Conservation (phyloP, 2,329 filamentous ascomycete species). For the Verticillium alfalfae region DNA sequence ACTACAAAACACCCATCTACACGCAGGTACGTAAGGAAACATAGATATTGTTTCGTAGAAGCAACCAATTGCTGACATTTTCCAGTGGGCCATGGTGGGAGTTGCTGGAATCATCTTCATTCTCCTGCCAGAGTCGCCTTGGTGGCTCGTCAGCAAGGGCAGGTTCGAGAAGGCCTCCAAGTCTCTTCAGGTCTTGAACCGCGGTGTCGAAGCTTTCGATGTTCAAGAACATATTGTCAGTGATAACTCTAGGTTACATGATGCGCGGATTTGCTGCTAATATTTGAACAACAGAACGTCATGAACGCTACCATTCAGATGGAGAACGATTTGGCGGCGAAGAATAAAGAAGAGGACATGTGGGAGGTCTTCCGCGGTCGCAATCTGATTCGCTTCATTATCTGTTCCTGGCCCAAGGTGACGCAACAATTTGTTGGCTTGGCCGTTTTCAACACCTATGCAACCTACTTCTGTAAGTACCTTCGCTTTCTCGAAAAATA, state of each 20-base stretch:
- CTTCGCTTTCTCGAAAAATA: neutral
- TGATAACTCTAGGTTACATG: neutral
- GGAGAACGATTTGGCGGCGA: constrained; percentile 22
- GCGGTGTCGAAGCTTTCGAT: constrained; percentile 21
- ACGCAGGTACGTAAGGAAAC: constrained; percentile 22
- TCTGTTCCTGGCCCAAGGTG: constrained; percentile 31
- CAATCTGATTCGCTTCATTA: constrained; percentile 28
- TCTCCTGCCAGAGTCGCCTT: constrained; percentile 29
- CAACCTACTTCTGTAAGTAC: constrained; percentile 29
- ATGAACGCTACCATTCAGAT: constrained; percentile 26
- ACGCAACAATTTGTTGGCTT: constrained; percentile 32
- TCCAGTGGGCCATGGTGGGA: constrained; percentile 34
- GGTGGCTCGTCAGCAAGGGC: constrained; percentile 27
- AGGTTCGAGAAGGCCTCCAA: constrained; percentile 23
- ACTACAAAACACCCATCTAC: constrained; percentile 31
- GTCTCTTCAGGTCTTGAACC: constrained; percentile 19
- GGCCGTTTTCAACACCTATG: constrained; percentile 30
- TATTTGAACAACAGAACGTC: constrained; percentile 15
- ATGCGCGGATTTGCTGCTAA: neutral
- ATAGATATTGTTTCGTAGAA: neutral
- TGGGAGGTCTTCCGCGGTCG: constrained; percentile 29
- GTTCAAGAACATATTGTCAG: constrained; percentile 24
- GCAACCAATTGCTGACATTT: neutral
- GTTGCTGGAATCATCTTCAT: constrained; percentile 26
- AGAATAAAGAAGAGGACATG: constrained; percentile 18